Percentiles rank a stretch among this genome's conserved stretches.
phyloP scores from a whole-genome alignment of 371 early-diverging fungal species.

The Catenaria anguillulae region DNA sequence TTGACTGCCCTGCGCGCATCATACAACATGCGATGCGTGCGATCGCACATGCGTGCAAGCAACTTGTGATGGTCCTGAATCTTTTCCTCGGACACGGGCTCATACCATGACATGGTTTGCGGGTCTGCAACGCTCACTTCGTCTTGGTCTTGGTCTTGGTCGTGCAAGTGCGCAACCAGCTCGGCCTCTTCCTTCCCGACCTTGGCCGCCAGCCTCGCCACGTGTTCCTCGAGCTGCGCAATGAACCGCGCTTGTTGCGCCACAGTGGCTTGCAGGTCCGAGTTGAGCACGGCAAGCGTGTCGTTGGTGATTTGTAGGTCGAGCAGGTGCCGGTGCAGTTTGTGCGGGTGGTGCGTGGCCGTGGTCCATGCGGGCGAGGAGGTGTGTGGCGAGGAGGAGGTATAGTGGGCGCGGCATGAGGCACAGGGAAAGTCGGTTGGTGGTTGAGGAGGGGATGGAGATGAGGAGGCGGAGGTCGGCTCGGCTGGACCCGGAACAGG shows the following conservation, averaged over 20 bases:
- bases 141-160: too few species aligned
- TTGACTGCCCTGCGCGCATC: neutral
- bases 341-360: neutral
- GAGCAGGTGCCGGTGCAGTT: neutral
- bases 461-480: too few species aligned
- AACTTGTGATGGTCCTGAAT: neutral
- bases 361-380: neutral
- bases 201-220: neutral
- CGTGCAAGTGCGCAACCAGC: too few species aligned
- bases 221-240: neutral
- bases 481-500: too few species aligned
- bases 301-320: neutral
- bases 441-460: too few species aligned
- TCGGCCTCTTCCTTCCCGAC: too few species aligned
- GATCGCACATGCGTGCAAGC: neutral
- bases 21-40: neutral
- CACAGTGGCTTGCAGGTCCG: neutral
- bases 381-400: neutral
- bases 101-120: neutral
- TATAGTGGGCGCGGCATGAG: neutral
- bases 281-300: neutral
- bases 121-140: too few species aligned
- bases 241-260: neutral
- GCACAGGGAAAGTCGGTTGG: neutral
- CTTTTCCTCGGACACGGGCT: conserved; percentile 1